Conservation (phyloP, 306 rosid genomes). For the Malus orientalis region DNA sequence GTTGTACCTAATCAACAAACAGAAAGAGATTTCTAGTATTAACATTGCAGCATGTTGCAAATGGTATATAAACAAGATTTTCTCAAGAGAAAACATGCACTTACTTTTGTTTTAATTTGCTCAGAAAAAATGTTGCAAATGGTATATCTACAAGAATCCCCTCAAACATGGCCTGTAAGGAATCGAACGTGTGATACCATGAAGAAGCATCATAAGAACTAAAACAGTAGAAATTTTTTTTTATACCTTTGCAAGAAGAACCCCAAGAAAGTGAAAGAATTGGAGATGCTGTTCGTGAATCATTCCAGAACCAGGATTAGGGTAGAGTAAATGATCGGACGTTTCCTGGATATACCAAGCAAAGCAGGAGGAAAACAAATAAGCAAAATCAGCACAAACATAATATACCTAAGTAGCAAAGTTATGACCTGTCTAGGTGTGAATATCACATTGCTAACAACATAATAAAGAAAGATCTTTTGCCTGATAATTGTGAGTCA, state of each 20-base stretch:
- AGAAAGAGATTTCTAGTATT: neutral
- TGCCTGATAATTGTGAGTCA: neutral
- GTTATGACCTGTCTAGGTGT: neutral
- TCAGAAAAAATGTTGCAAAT: slow-evolving; percentile 91
- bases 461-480: neutral
- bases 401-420: neutral
- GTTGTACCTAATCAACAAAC: slow-evolving; percentile 57
- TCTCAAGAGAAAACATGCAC: slow-evolving; percentile 8
- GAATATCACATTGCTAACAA: neutral
- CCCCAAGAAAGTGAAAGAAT: slow-evolving; percentile 92
- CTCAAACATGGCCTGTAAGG: slow-evolving; percentile 90
- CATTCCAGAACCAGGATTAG: slow-evolving; percentile 99
- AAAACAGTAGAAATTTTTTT: neutral
- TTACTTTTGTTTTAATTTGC: slow-evolving; percentile 95
- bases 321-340: slow-evolving; percentile 85
- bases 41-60: neutral
- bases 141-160: slow-evolving; percentile 98
- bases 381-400: slow-evolving; percentile 4
- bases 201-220: neutral
- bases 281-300: slow-evolving; percentile 97
- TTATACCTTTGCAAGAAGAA: slow-evolving; percentile 89
- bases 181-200: neutral
- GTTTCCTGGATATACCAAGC: slow-evolving; percentile 64
- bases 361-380: slow-evolving; percentile 18
- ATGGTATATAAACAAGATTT: neutral